Conservation (phyloP, 1,284 basidiomycete genomes). For the Cystobasidium pallidum region DNA sequence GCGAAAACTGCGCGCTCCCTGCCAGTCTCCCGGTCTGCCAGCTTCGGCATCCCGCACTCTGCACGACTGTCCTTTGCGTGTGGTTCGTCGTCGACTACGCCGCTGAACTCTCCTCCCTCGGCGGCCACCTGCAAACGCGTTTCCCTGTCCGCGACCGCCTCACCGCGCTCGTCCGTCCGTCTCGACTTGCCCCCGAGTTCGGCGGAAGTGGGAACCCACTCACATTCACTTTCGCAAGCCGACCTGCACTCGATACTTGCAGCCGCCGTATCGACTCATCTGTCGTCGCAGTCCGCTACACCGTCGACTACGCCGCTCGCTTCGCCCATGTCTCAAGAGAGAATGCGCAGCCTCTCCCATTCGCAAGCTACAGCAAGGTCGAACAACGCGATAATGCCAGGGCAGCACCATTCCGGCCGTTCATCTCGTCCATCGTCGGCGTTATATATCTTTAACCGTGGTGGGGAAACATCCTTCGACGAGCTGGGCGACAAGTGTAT, state of each 20-base stretch:
- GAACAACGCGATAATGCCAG: conserved; percentile 4
- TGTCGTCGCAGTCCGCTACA: neutral
- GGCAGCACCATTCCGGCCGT: neutral
- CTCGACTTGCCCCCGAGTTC: neutral
- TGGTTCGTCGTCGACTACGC: neutral
- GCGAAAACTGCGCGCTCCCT: conserved; percentile 16
- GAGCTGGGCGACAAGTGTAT: neutral
- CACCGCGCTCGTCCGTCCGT: neutral
- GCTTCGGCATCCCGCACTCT: neutral
- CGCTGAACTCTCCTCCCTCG: neutral
- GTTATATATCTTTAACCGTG: neutral
- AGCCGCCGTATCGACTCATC: conserved; percentile 7
- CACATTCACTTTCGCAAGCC: conserved; percentile 3
- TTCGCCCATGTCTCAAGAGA: neutral
- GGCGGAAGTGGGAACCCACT: neutral
- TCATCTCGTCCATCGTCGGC: neutral
- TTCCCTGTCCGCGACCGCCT: neutral
- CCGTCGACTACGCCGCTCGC: neutral
- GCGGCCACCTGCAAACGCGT: conserved; percentile 6
- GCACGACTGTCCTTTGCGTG: conserved; percentile 10
- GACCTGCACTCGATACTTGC: conserved; percentile 6
- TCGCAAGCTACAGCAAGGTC: conserved; percentile 21
- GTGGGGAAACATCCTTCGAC: neutral
- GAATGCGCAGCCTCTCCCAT: conserved; percentile 15
- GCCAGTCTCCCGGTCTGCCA: conserved; percentile 18